Percentiles rank a stretch among this genome's conserved stretches.
Evolutionary conservation across 345 rosid species (phyloP).

Genomic region (Arabis hirsuta): DNA sequence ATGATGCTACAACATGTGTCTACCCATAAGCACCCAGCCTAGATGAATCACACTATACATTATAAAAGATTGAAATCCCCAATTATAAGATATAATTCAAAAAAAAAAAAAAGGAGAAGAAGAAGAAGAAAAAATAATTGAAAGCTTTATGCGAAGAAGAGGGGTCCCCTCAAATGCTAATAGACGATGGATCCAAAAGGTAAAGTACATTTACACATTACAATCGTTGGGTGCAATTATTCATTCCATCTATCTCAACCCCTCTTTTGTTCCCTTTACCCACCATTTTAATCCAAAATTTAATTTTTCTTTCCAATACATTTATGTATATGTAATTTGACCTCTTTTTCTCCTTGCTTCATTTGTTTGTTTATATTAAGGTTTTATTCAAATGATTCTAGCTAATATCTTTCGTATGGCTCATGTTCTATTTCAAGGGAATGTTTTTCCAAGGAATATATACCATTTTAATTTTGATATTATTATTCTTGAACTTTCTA

Average conservation of each 20-base stretch:
- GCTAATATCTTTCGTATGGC: conserved; percentile 12
- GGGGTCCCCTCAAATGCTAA: conserved; percentile 53
- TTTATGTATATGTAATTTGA: conserved; percentile 29
- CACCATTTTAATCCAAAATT: neutral
- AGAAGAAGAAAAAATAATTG: conserved; percentile 39
- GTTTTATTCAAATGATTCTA: conserved; percentile 32
- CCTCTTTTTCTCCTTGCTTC: conserved; percentile 16
- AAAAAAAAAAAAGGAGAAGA: neutral
- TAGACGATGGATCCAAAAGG: conserved; percentile 73
- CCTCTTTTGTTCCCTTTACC: conserved; percentile 48
- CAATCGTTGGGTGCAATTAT: conserved; percentile 71
- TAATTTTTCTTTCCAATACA: neutral
- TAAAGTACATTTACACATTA: conserved; percentile 52
- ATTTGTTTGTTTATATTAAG: conserved; percentile 39
- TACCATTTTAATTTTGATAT: conserved; percentile 14
- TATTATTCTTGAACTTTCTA: conserved; percentile 14
- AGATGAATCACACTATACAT: conserved; percentile 29
- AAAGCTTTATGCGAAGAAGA: conserved; percentile 41
- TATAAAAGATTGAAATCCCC: neutral
- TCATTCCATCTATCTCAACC: conserved; percentile 64
- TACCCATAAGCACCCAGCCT: conserved; percentile 46
- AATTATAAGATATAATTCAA: neutral
- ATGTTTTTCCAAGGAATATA: conserved; percentile 22
- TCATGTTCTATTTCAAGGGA: conserved; percentile 3
- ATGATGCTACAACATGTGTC: conserved; percentile 46